phyloP scores from a whole-genome alignment of 2,329 filamentous ascomycete species.

The Pyrenophora teres region DNA sequence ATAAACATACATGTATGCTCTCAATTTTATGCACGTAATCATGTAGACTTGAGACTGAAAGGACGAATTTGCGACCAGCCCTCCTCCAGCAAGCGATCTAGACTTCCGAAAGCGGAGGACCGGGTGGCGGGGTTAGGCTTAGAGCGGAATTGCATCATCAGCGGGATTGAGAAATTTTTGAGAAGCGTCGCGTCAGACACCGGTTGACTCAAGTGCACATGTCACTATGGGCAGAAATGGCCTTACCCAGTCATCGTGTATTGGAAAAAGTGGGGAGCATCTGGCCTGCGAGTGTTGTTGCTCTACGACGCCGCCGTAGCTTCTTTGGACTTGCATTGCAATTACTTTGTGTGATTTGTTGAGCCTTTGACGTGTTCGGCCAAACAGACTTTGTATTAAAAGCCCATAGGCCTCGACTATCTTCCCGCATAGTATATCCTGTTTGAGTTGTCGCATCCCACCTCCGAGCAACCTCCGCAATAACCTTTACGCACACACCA shows the following conservation, averaged over 20 bases:
- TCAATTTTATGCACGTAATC: neutral
- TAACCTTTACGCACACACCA: slow-evolving; percentile 30
- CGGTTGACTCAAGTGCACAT: slow-evolving; percentile 22
- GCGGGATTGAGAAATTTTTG: slow-evolving; percentile 37
- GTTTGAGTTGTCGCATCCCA: slow-evolving; percentile 26
- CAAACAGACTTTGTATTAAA: slow-evolving; percentile 2
- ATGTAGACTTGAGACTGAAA: neutral
- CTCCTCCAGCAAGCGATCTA: neutral
- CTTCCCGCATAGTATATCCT: slow-evolving; percentile 19
- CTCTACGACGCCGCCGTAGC: slow-evolving; percentile 19
- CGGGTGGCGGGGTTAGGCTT: slow-evolving; percentile 17
- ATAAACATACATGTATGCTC: too few species aligned
- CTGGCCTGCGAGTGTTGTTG: slow-evolving; percentile 23
- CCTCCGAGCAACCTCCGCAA: slow-evolving; percentile 25
- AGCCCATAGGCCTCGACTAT: slow-evolving; percentile 6
- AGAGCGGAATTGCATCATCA: slow-evolving; percentile 43
- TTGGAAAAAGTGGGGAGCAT: slow-evolving; percentile 19
- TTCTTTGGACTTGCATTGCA: slow-evolving; percentile 6
- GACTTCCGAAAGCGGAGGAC: slow-evolving; percentile 15
- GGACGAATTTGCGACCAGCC: neutral
- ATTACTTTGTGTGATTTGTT: slow-evolving; percentile 11
- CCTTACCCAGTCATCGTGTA: slow-evolving; percentile 10
- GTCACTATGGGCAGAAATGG: slow-evolving; percentile 14
- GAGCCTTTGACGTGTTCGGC: neutral
- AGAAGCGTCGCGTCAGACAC: slow-evolving; percentile 11